These are phyloP conservation scores for Myriangium duriaei DNA, from an alignment of 2,329 filamentous ascomycete species.

Conservation along the genomic window DNA sequence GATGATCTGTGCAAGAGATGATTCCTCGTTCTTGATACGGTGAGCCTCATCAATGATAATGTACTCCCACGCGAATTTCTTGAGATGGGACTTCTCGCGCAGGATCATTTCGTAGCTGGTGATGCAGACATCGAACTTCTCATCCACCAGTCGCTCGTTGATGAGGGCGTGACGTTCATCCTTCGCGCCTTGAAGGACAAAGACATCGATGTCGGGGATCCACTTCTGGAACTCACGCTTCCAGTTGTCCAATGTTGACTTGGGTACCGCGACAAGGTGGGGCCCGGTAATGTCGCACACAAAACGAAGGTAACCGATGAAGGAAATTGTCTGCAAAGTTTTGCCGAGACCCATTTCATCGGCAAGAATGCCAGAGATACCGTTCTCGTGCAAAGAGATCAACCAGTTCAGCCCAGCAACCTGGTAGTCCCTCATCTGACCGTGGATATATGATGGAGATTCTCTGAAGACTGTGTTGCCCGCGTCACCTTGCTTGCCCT, in stretches of 20 bases:
- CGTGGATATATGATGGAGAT: conserved; percentile 77
- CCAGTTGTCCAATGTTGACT: conserved; percentile 98
- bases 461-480: conserved; percentile 78
- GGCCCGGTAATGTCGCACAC: conserved; percentile 81
- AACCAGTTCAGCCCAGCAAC: conserved; percentile 94
- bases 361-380: conserved; percentile 93
- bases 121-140: conserved; percentile 95
- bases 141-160: conserved; percentile 78
- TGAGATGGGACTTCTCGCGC: conserved; percentile 83
- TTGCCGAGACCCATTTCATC: conserved; percentile 99
- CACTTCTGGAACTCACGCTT: conserved; percentile 85
- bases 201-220: conserved; percentile 90
- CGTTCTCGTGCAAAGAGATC: conserved; percentile 93
- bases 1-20: conserved; percentile 90
- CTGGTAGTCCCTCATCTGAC: conserved; percentile 93
- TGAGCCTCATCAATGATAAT: conserved; percentile 98
- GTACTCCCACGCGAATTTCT: conserved; percentile 99
- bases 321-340: conserved; percentile 93
- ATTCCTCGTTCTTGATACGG: conserved; percentile 99
- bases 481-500: conserved; percentile 77
- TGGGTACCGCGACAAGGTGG: conserved; percentile 83
- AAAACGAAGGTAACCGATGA: conserved; percentile 87
- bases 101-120: conserved; percentile 99
- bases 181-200: conserved; percentile 89
- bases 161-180: conserved; percentile 84